Percentiles rank a stretch among this genome's conserved stretches.
Evolutionary conservation across 1,284 basidiomycete genomes (phyloP).

Genomic region (Vanrija sp.): DNA sequence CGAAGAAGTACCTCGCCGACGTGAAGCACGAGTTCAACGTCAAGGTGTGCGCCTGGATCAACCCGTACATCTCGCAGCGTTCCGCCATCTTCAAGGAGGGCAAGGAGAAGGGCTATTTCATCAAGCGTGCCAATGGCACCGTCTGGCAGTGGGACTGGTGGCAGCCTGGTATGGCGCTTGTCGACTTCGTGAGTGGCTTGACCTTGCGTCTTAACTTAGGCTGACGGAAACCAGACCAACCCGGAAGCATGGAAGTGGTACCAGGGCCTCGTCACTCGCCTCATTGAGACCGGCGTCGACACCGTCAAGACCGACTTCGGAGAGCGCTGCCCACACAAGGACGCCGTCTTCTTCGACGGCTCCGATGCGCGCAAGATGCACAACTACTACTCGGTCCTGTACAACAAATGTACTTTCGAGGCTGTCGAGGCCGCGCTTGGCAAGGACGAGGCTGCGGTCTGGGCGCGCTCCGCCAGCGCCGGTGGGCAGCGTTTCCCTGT

Average conservation of each 20-base stretch:
- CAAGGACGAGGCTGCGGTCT: constrained; percentile 63
- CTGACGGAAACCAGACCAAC: constrained; percentile 62
- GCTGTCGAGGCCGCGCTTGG: constrained; percentile 60
- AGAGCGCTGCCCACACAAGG: constrained; percentile 60
- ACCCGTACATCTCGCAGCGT: constrained; percentile 54
- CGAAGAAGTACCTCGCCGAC: constrained; percentile 61
- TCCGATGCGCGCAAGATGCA: constrained; percentile 56
- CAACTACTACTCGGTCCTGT: constrained; percentile 58
- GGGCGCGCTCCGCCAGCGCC: constrained; percentile 62
- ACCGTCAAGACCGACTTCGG: constrained; percentile 64
- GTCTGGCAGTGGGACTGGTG: constrained; percentile 61
- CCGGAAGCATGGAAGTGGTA: constrained; percentile 67
- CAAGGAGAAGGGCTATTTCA: constrained; percentile 62
- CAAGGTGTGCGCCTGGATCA: constrained; percentile 66
- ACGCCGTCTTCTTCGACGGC: constrained; percentile 62
- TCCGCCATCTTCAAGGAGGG: constrained; percentile 68
- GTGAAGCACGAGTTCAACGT: constrained; percentile 67
- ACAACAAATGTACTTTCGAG: constrained; percentile 67
- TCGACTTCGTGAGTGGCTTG: constrained; percentile 51
- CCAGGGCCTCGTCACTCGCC: constrained; percentile 56
- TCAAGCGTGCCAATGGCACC: constrained; percentile 64
- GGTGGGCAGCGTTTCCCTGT: constrained; percentile 62
- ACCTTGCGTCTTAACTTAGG: constrained; percentile 29
- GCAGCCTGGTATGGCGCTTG: constrained; percentile 53
- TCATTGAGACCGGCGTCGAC: constrained; percentile 69